A percentile compares a stretch with the other conserved stretches of the same genome.
phyloP scores from a whole-genome alignment of 1,284 basidiomycete genomes.

The Naganishia liquefaciens region DNA sequence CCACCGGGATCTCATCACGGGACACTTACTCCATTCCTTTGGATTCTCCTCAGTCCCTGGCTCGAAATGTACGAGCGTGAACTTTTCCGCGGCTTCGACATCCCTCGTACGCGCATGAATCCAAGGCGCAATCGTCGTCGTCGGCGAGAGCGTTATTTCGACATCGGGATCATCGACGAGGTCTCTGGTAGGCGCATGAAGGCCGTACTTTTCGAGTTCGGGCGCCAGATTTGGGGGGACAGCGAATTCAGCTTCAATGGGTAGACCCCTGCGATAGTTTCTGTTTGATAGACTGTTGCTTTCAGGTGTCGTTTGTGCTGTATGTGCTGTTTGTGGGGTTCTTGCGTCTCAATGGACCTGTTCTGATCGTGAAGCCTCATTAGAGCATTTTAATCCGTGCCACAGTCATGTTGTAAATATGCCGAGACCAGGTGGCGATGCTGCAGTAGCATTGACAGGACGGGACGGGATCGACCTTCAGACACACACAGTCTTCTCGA shows the following conservation, averaged over 20 bases:
- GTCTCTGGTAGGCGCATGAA: conserved; percentile 39
- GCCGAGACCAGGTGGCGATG: too few relatives aligned
- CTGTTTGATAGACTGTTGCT: not conserved
- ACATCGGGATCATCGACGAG: conserved; percentile 20
- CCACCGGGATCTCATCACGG: too few relatives aligned
- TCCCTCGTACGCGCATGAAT: not conserved
- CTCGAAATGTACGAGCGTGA: conserved; percentile 42
- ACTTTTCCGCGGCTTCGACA: conserved; percentile 7
- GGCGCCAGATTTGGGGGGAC: conserved; percentile 42
- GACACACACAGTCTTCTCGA: too few relatives aligned
- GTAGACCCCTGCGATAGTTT: conserved; percentile 39
- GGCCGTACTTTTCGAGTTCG: conserved; percentile 38
- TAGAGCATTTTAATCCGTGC: too few relatives aligned
- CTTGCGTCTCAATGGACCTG: not conserved
- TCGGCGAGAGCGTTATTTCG: not conserved
- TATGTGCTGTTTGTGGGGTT: not conserved
- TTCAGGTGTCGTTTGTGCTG: not conserved
- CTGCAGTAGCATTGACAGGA: too few relatives aligned
- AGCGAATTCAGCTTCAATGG: conserved; percentile 46
- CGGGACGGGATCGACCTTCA: too few relatives aligned
- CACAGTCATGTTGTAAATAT: too few relatives aligned
- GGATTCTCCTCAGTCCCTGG: conserved; percentile 41
- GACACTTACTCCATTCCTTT: conserved; percentile 39
- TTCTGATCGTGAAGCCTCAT: too few relatives aligned
- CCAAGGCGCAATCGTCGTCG: conserved; percentile 10